Evolutionary conservation across 192 early-diverging fungal genomes (phyloP).

Genomic region (Linnemannia zychae): DNA sequence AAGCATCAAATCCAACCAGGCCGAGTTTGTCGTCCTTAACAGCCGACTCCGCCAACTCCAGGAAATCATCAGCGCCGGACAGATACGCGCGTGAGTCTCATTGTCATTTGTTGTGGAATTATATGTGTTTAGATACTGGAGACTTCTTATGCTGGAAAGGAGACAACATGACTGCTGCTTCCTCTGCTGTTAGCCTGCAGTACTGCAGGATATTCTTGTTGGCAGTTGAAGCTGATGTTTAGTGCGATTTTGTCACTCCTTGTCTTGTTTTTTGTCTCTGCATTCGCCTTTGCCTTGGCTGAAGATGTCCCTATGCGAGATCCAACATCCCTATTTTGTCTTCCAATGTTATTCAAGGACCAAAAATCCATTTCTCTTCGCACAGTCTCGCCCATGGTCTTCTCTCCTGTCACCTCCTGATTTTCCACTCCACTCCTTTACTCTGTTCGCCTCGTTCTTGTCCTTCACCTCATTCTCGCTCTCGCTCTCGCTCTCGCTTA

Average conservation of each 20-base stretch:
- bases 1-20: constrained; percentile 49
- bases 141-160: no score
- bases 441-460: not conserved
- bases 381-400: not conserved
- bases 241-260: no score
- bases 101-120: no score
- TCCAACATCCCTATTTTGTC: not conserved
- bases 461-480: not conserved
- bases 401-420: not conserved
- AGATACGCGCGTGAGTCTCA: constrained; percentile 22
- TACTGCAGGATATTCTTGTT: no score
- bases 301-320: not conserved
- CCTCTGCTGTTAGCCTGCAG: no score
- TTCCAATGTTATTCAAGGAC: not conserved
- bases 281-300: no score
- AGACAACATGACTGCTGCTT: no score
- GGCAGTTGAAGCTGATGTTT: no score
- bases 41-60: constrained; percentile 36
- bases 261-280: no score
- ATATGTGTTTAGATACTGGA: no score
- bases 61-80: constrained; percentile 10
- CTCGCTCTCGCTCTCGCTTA: not conserved
- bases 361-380: not conserved
- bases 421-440: not conserved
- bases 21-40: constrained; percentile 42